A percentile compares a stretch with the other conserved stretches of the same genome.
Conservation (phyloP, 2,329 filamentous ascomycete species). For the Trichoderma polysporum region DNA sequence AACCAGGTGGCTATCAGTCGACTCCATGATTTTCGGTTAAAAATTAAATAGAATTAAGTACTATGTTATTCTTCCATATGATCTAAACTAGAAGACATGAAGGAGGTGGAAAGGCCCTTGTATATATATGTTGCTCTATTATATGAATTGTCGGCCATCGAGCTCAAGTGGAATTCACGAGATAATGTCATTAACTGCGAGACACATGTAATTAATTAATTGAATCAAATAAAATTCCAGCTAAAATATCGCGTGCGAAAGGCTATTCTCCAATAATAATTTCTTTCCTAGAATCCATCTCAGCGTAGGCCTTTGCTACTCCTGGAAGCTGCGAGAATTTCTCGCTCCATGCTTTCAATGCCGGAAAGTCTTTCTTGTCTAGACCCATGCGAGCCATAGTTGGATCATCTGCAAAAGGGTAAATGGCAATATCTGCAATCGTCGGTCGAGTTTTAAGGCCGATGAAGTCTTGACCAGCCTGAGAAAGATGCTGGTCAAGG, state of each 20-base stretch:
- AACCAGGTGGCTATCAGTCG: neutral
- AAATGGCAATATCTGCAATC: constrained; percentile 23
- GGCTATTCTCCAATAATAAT: neutral
- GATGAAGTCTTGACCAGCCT: constrained; percentile 21
- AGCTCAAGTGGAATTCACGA: neutral
- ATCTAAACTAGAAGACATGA: no score
- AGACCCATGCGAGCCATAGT: constrained; percentile 13
- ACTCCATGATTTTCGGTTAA: neutral
- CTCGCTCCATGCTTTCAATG: constrained; percentile 21
- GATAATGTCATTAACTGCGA: neutral
- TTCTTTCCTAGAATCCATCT: constrained; percentile 16
- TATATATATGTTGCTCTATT: neutral
- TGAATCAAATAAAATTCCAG: no score
- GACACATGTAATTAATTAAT: neutral
- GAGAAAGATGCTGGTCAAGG: constrained; percentile 6
- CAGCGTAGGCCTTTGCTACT: constrained; percentile 16
- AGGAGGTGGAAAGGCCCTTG: neutral
- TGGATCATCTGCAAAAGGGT: constrained; percentile 20
- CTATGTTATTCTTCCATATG: no score
- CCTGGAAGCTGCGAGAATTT: constrained; percentile 8
- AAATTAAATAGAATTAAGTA: no score
- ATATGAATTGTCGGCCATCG: neutral
- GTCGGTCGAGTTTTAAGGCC: constrained; percentile 20
- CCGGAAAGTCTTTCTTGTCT: constrained; percentile 17
- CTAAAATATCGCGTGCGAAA: no score